Conservation (phyloP, 2,329 filamentous ascomycete genomes). For the Sordariomycetes sp. region DNA sequence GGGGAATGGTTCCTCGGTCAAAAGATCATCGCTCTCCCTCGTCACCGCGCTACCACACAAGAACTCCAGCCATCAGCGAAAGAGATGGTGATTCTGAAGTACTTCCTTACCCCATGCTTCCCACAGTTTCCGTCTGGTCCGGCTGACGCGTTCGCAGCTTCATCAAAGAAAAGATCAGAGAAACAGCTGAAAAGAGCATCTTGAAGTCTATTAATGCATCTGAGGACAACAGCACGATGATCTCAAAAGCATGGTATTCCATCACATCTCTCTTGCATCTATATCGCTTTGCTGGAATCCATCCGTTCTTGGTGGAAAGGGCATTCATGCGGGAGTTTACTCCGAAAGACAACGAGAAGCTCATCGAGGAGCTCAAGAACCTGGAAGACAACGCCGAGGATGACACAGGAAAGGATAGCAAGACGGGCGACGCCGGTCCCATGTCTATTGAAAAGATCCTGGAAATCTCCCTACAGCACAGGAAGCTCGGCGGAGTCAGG, state of each 20-base stretch:
- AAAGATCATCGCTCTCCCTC: not conserved
- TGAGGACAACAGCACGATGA: not conserved
- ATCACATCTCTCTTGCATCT: not conserved
- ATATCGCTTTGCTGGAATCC: not conserved
- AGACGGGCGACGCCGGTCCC: not conserved
- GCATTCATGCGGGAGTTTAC: not conserved
- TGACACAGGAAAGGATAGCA: no score
- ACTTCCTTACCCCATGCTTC: not conserved
- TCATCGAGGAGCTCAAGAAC: not conserved
- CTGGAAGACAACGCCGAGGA: not conserved
- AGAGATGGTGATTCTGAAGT: not conserved
- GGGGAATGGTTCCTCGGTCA: not conserved
- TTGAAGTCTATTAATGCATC: not conserved
- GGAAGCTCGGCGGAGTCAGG: not conserved
- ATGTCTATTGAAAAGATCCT: not conserved
- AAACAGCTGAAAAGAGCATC: not conserved
- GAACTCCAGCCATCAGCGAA: not conserved
- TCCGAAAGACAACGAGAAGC: not conserved
- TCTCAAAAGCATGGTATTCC: not conserved
- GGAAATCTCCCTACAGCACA: not conserved
- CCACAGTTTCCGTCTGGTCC: not conserved
- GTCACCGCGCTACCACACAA: not conserved
- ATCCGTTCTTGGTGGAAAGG: not conserved
- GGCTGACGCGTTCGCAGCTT: not conserved
- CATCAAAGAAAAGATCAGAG: not conserved